phyloP scores from a whole-genome alignment of 2,329 filamentous ascomycete genomes.

The Fusarium siculi region DNA sequence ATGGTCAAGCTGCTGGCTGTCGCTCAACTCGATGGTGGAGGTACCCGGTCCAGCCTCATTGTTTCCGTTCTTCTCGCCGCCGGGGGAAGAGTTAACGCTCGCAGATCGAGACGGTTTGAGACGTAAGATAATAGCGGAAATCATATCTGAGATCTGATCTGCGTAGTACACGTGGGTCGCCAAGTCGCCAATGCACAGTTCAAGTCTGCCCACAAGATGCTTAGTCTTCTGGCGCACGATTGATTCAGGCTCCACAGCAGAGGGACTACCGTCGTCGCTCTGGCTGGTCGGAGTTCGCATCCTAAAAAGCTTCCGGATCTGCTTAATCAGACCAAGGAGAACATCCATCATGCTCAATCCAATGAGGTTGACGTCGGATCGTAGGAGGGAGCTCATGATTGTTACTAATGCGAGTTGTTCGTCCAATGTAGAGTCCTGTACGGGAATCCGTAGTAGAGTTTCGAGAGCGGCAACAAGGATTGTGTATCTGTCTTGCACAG shows the following conservation, averaged over 20 bases:
- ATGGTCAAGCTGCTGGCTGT: constrained; percentile 61
- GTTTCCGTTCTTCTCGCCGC: constrained; percentile 58
- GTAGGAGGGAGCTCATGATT: constrained; percentile 83
- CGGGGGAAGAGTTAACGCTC: constrained; percentile 57
- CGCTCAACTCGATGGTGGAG: constrained; percentile 53
- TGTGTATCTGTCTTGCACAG: constrained; percentile 93
- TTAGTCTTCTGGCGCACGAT: constrained; percentile 60
- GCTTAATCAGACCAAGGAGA: constrained; percentile 83
- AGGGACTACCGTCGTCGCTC: constrained; percentile 49
- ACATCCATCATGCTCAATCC: constrained; percentile 97
- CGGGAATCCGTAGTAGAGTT: constrained; percentile 72
- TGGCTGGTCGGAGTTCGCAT: constrained; percentile 57
- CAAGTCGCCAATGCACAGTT: constrained; percentile 87
- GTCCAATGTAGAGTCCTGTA: constrained; percentile 76
- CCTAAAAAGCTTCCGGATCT: constrained; percentile 81
- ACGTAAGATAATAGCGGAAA: constrained; percentile 79
- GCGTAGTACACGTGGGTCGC: constrained; percentile 97
- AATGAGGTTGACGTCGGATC: constrained; percentile 92
- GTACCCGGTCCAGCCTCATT: constrained; percentile 49
- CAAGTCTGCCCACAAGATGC: constrained; percentile 75
- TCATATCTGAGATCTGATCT: constrained; percentile 96
- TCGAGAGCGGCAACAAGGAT: constrained; percentile 88
- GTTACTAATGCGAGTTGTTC: constrained; percentile 80
- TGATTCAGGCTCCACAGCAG: constrained; percentile 48
- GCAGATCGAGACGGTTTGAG: constrained; percentile 72